phyloP scores from a whole-genome alignment of 495 filamentous ascomycete species.

The Cercophora sp. region DNA sequence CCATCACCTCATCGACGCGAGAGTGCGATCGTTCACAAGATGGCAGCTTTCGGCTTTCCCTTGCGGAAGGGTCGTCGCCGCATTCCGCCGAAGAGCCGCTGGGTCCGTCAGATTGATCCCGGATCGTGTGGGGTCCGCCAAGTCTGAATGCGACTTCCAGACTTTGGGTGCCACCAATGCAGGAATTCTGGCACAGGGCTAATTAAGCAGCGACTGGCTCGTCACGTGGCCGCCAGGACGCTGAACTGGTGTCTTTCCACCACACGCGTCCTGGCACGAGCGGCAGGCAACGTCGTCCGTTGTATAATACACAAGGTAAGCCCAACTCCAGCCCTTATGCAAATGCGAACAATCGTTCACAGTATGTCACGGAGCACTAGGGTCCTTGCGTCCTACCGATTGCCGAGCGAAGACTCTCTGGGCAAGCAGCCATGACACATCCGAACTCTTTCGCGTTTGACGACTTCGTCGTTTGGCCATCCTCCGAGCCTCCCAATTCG shows the following conservation, averaged over 20 bases:
- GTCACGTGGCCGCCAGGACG: not conserved
- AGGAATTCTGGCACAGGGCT: not conserved
- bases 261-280: not conserved
- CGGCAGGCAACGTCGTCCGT: slow-evolving; percentile 1
- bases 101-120: slow-evolving; percentile 5
- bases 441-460: slow-evolving; percentile 2
- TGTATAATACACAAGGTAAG: not conserved
- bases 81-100: slow-evolving; percentile 6
- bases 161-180: not conserved
- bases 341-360: slow-evolving; percentile 1
- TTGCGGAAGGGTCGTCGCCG: slow-evolving; percentile 4
- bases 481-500: not conserved
- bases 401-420: slow-evolving; percentile 4
- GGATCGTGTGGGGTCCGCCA: slow-evolving; percentile 6
- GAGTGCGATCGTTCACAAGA: slow-evolving; percentile 4
- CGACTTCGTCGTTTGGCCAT: not conserved
- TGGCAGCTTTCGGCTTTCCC: slow-evolving; percentile 7
- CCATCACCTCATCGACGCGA: not conserved
- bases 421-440: slow-evolving; percentile 5
- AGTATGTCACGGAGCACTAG: not conserved
- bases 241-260: slow-evolving; percentile 1
- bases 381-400: slow-evolving; percentile 3
- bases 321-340: slow-evolving; percentile 13
- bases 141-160: slow-evolving; percentile 1
- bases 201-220: not conserved